Conservation (phyloP, 441 rosid genomes). For the Aleurites moluccanus region DNA sequence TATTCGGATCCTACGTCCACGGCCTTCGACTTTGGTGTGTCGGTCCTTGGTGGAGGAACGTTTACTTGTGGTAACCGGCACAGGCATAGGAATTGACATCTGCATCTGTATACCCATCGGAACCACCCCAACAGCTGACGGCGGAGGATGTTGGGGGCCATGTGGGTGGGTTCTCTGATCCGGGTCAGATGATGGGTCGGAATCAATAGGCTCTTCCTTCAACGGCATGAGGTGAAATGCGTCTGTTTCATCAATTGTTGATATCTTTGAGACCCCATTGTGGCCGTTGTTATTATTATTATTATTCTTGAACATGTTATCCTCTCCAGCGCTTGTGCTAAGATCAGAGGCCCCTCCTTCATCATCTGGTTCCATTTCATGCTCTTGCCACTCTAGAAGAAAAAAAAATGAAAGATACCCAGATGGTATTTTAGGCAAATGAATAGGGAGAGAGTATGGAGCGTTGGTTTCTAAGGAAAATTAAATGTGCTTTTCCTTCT, state of each 20-base stretch:
- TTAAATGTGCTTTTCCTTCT: not conserved
- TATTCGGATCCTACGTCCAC: slow-evolving; percentile 67
- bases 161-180: slow-evolving; percentile 22
- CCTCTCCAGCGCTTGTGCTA: slow-evolving; percentile 46
- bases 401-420: not conserved
- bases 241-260: slow-evolving; percentile 24
- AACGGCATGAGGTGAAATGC: slow-evolving; percentile 37
- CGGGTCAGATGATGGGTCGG: slow-evolving; percentile 25
- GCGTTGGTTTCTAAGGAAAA: slow-evolving; percentile 12
- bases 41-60: slow-evolving; percentile 59
- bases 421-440: not conserved
- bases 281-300: not conserved
- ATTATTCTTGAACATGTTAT: not conserved
- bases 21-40: slow-evolving; percentile 66
- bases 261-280: slow-evolving; percentile 18
- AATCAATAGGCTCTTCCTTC: slow-evolving; percentile 44
- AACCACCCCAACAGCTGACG: slow-evolving; percentile 25
- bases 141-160: not conserved
- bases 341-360: slow-evolving; percentile 42
- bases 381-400: slow-evolving; percentile 10
- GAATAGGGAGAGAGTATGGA: not conserved
- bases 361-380: slow-evolving; percentile 31
- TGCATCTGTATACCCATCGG: slow-evolving; percentile 30
- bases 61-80: slow-evolving; percentile 16
- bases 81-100: slow-evolving; percentile 19